Evolutionary conservation across 2,329 filamentous ascomycete genomes (phyloP).

Genomic region (Sporothrix euskadiensis): DNA sequence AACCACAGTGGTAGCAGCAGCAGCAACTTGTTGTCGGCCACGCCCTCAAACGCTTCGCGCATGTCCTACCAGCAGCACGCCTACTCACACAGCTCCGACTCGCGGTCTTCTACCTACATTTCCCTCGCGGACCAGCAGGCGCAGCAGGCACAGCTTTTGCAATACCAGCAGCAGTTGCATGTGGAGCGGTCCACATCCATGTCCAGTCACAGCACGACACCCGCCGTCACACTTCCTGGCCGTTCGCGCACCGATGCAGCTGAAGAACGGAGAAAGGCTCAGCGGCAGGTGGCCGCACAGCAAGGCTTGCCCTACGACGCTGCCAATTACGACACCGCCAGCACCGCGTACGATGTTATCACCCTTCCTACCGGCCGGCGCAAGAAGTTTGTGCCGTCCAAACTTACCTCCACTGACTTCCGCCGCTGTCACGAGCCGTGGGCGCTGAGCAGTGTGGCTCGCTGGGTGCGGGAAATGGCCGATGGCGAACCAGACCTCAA

Average conservation of each 20-base stretch:
- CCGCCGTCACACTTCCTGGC: conserved; percentile 76
- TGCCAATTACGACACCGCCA: conserved; percentile 56
- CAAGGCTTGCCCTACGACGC: conserved; percentile 54
- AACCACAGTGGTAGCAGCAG: conserved; percentile 35
- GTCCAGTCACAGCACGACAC: conserved; percentile 76
- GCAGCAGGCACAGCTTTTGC: conserved; percentile 48
- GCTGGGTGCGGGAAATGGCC: conserved; percentile 85
- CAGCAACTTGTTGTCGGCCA: conserved; percentile 51
- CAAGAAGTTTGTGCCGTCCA: conserved; percentile 81
- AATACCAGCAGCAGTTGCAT: conserved; percentile 48
- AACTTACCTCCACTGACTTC: conserved; percentile 78
- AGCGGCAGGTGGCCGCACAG: conserved; percentile 54
- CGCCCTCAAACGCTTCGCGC: conserved; percentile 46
- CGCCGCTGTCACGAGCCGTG: conserved; percentile 85
- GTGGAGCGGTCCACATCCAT: conserved; percentile 78
- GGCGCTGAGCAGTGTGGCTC: conserved; percentile 84
- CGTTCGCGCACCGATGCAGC: conserved; percentile 94
- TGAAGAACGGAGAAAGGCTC: conserved; percentile 59
- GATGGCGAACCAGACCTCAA: conserved; percentile 89
- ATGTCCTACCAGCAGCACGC: conserved; percentile 53
- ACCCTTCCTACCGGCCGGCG: conserved; percentile 71
- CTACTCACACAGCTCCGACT: conserved; percentile 53
- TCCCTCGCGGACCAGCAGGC: conserved; percentile 47
- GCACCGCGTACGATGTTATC: conserved; percentile 74
- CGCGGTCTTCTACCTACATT: conserved; percentile 44